These are phyloP conservation scores for Zarea fungicola DNA, from an alignment of 2,329 filamentous ascomycete genomes.

Conservation along the genomic window DNA sequence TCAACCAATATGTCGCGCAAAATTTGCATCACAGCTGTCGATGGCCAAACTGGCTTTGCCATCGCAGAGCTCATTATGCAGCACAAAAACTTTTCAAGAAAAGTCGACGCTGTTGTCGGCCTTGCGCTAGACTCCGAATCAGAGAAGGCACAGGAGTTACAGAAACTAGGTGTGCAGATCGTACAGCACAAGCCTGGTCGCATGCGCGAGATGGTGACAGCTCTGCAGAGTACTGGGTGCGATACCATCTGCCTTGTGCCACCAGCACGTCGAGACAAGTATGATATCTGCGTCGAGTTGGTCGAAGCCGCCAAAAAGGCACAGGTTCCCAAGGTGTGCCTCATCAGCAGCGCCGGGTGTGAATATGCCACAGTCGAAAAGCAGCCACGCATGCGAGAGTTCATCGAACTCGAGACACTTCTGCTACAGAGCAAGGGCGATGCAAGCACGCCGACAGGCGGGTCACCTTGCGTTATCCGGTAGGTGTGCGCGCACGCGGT, in stretches of 20 bases:
- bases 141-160: constrained; percentile 26
- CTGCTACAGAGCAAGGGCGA: constrained; percentile 25
- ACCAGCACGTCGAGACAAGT: constrained; percentile 40
- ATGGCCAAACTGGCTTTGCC: constrained; percentile 46
- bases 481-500: constrained; percentile 18
- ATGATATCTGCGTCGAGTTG: constrained; percentile 40
- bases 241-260: constrained; percentile 47
- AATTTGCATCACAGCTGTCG: constrained; percentile 42
- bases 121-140: constrained; percentile 36
- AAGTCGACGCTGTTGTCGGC: constrained; percentile 36
- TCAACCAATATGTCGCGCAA: constrained; percentile 40
- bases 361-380: constrained; percentile 44
- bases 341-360: constrained; percentile 43
- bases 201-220: constrained; percentile 31
- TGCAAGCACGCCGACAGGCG: constrained; percentile 29
- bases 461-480: constrained; percentile 43
- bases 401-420: constrained; percentile 43
- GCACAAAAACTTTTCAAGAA: constrained; percentile 35
- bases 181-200: constrained; percentile 37
- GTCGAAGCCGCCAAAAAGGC: constrained; percentile 40
- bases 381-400: constrained; percentile 45
- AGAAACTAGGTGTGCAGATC: constrained; percentile 34
- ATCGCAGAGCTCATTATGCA: constrained; percentile 45
- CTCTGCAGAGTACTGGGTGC: constrained; percentile 36
- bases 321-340: constrained; percentile 38